Conservation (phyloP, 768 basidiomycete genomes). For the Termitomyces sp. region DNA sequence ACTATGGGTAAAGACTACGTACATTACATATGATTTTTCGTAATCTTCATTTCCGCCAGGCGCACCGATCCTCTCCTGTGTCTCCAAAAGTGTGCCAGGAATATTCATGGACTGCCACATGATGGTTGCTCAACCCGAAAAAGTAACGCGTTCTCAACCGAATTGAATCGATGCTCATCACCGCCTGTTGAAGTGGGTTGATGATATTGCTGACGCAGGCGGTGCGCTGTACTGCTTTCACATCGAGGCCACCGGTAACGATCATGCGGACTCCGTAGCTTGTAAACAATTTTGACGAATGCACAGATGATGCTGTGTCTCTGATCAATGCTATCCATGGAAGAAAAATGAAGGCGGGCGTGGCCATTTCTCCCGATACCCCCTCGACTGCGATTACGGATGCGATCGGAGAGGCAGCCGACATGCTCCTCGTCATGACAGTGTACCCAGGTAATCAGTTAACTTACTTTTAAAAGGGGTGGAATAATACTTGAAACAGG, state of each 20-base stretch:
- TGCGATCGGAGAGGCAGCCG: conserved; percentile 73
- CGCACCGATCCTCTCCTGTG: conserved; percentile 80
- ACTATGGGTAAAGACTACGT: conserved; percentile 67
- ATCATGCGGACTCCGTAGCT: neutral
- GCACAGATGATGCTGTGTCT: conserved; percentile 57
- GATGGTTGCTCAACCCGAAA: conserved; percentile 96
- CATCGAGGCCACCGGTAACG: conserved; percentile 84
- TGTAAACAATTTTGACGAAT: neutral
- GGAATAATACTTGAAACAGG: conserved; percentile 34
- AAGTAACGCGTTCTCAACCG: conserved; percentile 37
- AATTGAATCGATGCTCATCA: neutral
- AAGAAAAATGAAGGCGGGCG: conserved; percentile 89
- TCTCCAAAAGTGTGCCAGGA: conserved; percentile 81
- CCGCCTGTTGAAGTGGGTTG: conserved; percentile 71
- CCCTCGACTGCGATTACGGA: conserved; percentile 85
- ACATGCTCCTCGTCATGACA: conserved; percentile 98
- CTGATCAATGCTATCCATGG: conserved; percentile 78
- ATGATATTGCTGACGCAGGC: conserved; percentile 93
- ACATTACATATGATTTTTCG: neutral
- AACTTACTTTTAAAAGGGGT: neutral
- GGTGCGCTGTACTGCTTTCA: conserved; percentile 97
- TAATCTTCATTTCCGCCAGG: conserved; percentile 36
- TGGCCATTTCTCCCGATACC: conserved; percentile 96
- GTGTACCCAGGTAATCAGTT: conserved; percentile 75
- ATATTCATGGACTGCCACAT: conserved; percentile 99